These are phyloP conservation scores for Tuber microsphaerosporum DNA, from an alignment of 495 filamentous ascomycete species.

Conservation along the genomic window DNA sequence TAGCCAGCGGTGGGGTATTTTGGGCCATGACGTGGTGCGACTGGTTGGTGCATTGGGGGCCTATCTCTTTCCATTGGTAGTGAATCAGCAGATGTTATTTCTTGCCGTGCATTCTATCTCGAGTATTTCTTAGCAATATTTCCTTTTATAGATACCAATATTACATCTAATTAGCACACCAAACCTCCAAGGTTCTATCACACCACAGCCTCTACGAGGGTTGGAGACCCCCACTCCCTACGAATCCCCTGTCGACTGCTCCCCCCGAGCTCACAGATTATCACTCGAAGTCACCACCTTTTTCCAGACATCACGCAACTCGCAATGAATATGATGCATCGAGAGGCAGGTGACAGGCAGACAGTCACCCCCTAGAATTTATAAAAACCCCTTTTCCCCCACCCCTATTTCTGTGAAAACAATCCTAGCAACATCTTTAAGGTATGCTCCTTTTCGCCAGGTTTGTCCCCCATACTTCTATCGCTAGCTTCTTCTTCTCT, in stretches of 20 bases:
- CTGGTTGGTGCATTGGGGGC: not conserved
- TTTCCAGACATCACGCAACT: not conserved
- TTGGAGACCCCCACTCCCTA: not conserved
- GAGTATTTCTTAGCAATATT: not conserved
- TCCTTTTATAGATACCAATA: not conserved
- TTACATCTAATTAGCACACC: not conserved
- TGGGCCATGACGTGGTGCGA: not conserved
- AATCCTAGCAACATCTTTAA: not conserved
- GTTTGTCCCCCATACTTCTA: not conserved
- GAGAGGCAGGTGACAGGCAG: not conserved
- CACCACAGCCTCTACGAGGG: not conserved
- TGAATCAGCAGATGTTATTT: not conserved
- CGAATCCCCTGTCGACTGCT: not conserved
- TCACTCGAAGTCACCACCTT: not conserved
- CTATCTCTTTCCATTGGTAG: not conserved
- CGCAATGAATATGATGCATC: not conserved
- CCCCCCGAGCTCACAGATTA: not conserved
- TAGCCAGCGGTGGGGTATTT: not conserved
- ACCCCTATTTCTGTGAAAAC: not conserved
- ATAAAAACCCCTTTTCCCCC: not conserved
- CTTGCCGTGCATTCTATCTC: not conserved
- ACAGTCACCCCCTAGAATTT: not conserved
- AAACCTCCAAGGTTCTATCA: not conserved
- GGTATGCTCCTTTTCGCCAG: not conserved
- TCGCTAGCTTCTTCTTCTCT: not conserved